These are phyloP conservation scores for Penstemon newberryi DNA, from an alignment of 257 asterid species.

Conservation along the genomic window DNA sequence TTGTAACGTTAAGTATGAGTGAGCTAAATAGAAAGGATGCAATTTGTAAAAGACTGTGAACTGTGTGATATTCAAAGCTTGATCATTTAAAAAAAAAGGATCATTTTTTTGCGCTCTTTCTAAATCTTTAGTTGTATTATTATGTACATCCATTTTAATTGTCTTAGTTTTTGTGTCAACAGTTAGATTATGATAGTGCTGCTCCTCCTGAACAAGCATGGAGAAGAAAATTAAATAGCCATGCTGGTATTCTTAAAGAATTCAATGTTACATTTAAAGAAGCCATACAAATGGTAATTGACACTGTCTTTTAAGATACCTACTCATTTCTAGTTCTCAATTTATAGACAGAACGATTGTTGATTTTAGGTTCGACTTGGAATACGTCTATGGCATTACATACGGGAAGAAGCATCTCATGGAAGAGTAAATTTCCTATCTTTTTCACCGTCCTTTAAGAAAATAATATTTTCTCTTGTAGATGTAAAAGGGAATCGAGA, in stretches of 20 bases:
- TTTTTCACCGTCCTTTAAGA: slow-evolving; percentile 8
- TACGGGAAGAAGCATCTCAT: slow-evolving; percentile 95
- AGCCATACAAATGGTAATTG: slow-evolving; percentile 87
- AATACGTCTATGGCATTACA: slow-evolving; percentile 83
- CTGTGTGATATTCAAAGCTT: slow-evolving; percentile 11
- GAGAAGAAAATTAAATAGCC: slow-evolving; percentile 87
- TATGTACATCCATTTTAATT: slow-evolving; percentile 10
- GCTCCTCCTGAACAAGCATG: slow-evolving; percentile 93
- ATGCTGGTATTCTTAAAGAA: slow-evolving; percentile 87
- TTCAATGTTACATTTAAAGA: slow-evolving; percentile 88
- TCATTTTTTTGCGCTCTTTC: neutral
- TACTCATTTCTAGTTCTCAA: slow-evolving; percentile 17
- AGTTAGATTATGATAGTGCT: slow-evolving; percentile 89
- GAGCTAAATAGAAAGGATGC: slow-evolving; percentile 11
- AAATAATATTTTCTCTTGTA: neutral
- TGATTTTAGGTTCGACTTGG: slow-evolving; percentile 80
- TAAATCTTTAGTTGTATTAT: neutral
- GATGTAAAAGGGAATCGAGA: neutral
- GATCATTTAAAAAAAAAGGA: neutral
- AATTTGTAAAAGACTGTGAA: neutral
- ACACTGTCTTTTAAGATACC: neutral
- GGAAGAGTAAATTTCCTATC: slow-evolving; percentile 75
- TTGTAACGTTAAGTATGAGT: neutral
- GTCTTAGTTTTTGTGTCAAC: slow-evolving; percentile 33
- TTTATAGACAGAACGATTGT: slow-evolving; percentile 25